phyloP scores from a whole-genome alignment of 495 filamentous ascomycete species.

The Filosporella fistucella region DNA sequence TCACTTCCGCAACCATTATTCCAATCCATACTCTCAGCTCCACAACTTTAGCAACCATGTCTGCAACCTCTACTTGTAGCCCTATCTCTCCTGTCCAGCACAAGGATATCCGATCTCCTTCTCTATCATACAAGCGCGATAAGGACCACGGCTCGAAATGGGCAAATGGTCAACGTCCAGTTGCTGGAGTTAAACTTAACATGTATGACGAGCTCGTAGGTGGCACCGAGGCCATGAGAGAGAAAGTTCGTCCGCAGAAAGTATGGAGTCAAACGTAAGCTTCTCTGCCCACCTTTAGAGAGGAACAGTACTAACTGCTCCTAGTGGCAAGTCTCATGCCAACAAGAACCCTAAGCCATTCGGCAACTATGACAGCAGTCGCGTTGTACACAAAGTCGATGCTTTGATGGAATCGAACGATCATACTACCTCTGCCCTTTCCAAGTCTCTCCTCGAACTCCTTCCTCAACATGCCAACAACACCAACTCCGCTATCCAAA shows the following conservation, averaged over 20 bases:
- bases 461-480: conserved; percentile 22
- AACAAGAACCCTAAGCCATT: conserved; percentile 21
- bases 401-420: conserved; percentile 16
- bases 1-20: background rate
- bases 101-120: conserved; percentile 21
- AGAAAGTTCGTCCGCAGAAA: conserved; percentile 12
- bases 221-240: background rate
- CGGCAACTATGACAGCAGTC: background rate
- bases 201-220: background rate
- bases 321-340: conserved; percentile 19
- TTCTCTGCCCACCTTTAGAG: background rate
- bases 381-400: conserved; percentile 13
- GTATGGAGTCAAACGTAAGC: background rate
- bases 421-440: conserved; percentile 9
- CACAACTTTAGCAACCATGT: conserved; percentile 8
- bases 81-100: conserved; percentile 2
- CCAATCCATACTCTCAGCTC: background rate
- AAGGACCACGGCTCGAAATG: conserved; percentile 24
- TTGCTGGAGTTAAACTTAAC: background rate
- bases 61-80: conserved; percentile 2
- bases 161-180: conserved; percentile 13
- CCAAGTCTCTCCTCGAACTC: conserved; percentile 23
- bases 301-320: background rate
- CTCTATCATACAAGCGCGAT: conserved; percentile 18
- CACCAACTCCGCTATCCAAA: conserved; percentile 17